Evolutionary conservation across 805 yeast species (phyloP).

Genomic region (Myxozyma kluyveri): DNA sequence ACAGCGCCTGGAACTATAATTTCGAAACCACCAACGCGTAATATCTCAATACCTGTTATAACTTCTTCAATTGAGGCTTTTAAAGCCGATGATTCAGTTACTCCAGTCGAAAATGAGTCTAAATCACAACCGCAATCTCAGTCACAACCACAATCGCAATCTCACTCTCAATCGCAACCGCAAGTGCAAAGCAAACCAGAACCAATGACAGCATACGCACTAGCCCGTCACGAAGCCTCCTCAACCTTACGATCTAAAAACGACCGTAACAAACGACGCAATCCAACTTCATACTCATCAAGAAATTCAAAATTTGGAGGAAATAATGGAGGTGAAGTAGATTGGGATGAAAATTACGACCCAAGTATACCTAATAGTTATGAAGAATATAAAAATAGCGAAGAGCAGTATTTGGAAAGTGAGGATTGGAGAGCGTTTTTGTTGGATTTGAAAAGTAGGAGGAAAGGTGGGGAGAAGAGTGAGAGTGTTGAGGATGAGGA

Average conservation of each 20-base stretch:
- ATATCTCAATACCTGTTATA: background rate
- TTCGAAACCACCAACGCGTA: slow-evolving; percentile 14
- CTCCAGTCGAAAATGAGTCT: slow-evolving; percentile 1
- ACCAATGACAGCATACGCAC: background rate
- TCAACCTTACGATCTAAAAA: background rate
- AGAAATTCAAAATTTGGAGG: too few relatives aligned
- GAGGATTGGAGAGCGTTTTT: slow-evolving; percentile 30
- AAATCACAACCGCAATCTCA: too few relatives aligned
- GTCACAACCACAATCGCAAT: too few relatives aligned
- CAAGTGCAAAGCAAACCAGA: too few relatives aligned
- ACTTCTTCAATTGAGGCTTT: background rate
- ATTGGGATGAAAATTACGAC: slow-evolving; percentile 31
- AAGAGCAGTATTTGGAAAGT: slow-evolving; percentile 27
- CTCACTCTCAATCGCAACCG: too few relatives aligned
- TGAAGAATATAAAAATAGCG: slow-evolving; percentile 26
- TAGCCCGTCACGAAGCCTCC: background rate
- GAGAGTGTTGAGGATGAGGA: background rate
- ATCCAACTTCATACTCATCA: background rate
- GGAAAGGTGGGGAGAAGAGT: background rate
- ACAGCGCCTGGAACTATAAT: slow-evolving; percentile 6
- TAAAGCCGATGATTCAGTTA: background rate
- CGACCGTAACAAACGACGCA: background rate
- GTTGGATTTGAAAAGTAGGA: slow-evolving; percentile 11
- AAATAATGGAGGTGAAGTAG: slow-evolving; percentile 4
- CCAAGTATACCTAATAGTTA: slow-evolving; percentile 25